These are phyloP conservation scores for Quercus gilva DNA, from an alignment of 306 rosid species.

Conservation along the genomic window DNA sequence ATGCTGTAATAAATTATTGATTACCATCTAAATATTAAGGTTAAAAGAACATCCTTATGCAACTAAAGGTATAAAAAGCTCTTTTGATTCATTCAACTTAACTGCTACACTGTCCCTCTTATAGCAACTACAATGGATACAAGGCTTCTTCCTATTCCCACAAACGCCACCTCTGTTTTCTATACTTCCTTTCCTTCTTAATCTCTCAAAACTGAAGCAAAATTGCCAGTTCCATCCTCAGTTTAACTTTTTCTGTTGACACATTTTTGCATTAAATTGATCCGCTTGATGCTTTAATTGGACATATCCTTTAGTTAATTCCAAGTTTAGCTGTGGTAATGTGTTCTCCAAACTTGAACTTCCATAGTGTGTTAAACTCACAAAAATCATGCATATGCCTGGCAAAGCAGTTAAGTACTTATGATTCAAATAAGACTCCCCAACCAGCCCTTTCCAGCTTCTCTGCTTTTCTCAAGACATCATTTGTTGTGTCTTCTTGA, in stretches of 20 bases:
- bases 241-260: background rate
- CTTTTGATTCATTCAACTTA: background rate
- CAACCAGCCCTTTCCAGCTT: constrained; percentile 63
- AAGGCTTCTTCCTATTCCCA: background rate
- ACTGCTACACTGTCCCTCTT: background rate
- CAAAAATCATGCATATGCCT: constrained; percentile 1
- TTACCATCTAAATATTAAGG: background rate
- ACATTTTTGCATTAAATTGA: background rate
- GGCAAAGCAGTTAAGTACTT: constrained; percentile 12
- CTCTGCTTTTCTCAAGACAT: constrained; percentile 65
- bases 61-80: background rate
- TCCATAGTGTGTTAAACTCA: background rate
- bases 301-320: background rate
- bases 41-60: background rate
- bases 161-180: background rate
- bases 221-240: background rate
- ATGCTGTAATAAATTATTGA: no score
- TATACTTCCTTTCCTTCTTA: background rate
- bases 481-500: constrained; percentile 61
- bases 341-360: background rate
- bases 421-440: constrained; percentile 50
- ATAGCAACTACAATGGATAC: background rate
- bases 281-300: background rate
- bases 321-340: background rate
- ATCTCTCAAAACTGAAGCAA: background rate